Percentiles rank a stretch among this genome's conserved stretches.
phyloP scores from a whole-genome alignment of 2,329 filamentous ascomycete species.

The Microdochium nivale region DNA sequence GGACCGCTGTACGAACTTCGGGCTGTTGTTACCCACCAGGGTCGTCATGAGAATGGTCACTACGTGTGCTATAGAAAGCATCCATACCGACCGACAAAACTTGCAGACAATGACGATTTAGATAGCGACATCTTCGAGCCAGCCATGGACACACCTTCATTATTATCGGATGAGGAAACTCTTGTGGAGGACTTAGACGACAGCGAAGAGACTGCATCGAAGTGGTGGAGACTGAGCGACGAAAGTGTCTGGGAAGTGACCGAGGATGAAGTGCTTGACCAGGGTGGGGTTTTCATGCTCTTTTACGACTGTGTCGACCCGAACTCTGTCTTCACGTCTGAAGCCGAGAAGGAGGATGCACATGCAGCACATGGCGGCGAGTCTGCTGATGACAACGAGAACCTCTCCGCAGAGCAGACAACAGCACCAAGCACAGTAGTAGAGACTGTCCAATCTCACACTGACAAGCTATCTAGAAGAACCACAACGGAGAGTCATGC shows the following conservation, averaged over 20 bases:
- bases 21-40: slow-evolving; percentile 82
- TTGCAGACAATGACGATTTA: not conserved
- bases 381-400: not conserved
- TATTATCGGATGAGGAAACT: slow-evolving; percentile 3
- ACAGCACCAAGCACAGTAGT: not conserved
- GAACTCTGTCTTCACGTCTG: slow-evolving; percentile 31
- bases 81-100: slow-evolving; percentile 21
- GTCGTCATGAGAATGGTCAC: slow-evolving; percentile 89
- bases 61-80: slow-evolving; percentile 86
- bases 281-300: slow-evolving; percentile 89
- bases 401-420: not conserved
- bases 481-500: not conserved
- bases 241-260: slow-evolving; percentile 69
- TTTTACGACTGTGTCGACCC: slow-evolving; percentile 77
- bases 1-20: slow-evolving; percentile 67
- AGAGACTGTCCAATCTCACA: not conserved
- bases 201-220: slow-evolving; percentile 27
- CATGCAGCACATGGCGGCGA: not conserved
- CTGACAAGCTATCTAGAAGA: not conserved
- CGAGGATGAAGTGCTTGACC: slow-evolving; percentile 63
- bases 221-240: slow-evolving; percentile 91
- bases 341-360: slow-evolving; percentile 5
- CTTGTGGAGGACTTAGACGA: slow-evolving; percentile 7
- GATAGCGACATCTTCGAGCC: slow-evolving; percentile 2
- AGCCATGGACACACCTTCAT: not conserved